phyloP scores from a whole-genome alignment of 2,329 filamentous ascomycete genomes.

The Paramyrothecium roridum region DNA sequence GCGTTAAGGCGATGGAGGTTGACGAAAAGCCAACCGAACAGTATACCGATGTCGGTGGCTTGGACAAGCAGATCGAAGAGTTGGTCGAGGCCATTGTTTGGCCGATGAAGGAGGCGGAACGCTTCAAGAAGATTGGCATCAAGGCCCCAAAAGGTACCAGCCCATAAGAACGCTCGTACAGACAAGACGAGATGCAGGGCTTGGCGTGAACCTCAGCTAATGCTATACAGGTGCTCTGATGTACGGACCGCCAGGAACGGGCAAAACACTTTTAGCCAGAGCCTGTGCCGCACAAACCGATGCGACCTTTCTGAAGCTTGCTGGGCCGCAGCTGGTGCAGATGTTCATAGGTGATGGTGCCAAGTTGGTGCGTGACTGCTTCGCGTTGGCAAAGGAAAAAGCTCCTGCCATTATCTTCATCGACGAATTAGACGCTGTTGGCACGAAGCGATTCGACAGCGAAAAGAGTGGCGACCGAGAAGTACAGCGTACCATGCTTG shows the following conservation, averaged over 20 bases:
- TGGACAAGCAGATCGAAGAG: constrained; percentile 99
- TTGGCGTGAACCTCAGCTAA: constrained; percentile 46
- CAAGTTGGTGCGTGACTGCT: constrained; percentile 95
- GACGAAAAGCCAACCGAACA: constrained; percentile 99
- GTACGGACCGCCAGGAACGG: constrained; percentile 91
- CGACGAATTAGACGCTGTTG: constrained; percentile 96
- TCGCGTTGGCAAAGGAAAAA: constrained; percentile 97
- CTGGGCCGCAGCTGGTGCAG: constrained; percentile 94
- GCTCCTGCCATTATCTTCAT: constrained; percentile 99
- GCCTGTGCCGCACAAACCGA: constrained; percentile 97
- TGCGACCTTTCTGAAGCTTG: constrained; percentile 97
- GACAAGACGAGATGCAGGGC: neutral
- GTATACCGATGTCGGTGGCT: constrained; percentile 94
- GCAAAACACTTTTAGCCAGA: constrained; percentile 88
- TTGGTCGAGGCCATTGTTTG: constrained; percentile 97
- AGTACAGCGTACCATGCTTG: constrained; percentile 98
- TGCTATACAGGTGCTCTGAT: constrained; percentile 98
- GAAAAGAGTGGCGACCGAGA: constrained; percentile 98
- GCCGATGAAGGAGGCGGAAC: constrained; percentile 99
- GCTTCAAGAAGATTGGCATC: constrained; percentile 99
- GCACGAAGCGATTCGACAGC: constrained; percentile 97
- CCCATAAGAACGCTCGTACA: too few relatives aligned
- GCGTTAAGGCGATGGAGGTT: constrained; percentile 99
- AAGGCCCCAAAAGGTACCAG: constrained; percentile 91
- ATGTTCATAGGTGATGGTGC: constrained; percentile 99